These are phyloP conservation scores for Paraconiothyrium sp. DNA, from an alignment of 2,329 filamentous ascomycete species.

Conservation along the genomic window DNA sequence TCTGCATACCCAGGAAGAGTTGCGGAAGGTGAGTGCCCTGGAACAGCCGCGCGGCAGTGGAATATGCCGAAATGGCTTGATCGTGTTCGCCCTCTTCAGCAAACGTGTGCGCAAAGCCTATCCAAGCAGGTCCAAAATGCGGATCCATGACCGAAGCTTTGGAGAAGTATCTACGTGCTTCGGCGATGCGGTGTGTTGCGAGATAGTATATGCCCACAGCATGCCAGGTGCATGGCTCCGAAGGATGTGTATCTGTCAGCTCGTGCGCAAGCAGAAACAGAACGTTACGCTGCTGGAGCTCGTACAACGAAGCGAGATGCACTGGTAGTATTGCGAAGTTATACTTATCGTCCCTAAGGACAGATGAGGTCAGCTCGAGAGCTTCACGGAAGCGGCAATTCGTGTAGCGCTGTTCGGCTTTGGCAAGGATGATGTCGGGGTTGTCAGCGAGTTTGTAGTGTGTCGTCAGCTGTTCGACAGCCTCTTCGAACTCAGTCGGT, in stretches of 20 bases:
- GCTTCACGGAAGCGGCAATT: slow-evolving; percentile 94
- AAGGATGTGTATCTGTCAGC: slow-evolving; percentile 87
- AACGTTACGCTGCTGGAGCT: slow-evolving; percentile 85
- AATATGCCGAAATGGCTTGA: slow-evolving; percentile 97
- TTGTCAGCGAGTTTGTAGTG: slow-evolving; percentile 91
- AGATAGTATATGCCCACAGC: slow-evolving; percentile 97
- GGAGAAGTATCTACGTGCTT: slow-evolving; percentile 94
- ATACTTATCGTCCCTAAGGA: slow-evolving; percentile 85
- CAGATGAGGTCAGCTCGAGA: slow-evolving; percentile 80
- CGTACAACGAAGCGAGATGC: slow-evolving; percentile 89
- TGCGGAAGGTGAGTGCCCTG: slow-evolving; percentile 97
- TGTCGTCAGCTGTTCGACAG: slow-evolving; percentile 89
- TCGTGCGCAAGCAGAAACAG: slow-evolving; percentile 94
- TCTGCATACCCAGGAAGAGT: slow-evolving; percentile 97
- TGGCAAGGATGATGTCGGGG: slow-evolving; percentile 87
- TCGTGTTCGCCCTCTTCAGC: slow-evolving; percentile 97
- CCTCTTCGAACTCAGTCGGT: slow-evolving; percentile 80
- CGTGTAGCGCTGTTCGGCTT: slow-evolving; percentile 91
- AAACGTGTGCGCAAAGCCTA: slow-evolving; percentile 98
- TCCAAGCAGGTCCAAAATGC: slow-evolving; percentile 97
- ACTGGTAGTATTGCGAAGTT: slow-evolving; percentile 90
- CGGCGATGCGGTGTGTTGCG: slow-evolving; percentile 85
- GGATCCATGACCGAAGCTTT: slow-evolving; percentile 98
- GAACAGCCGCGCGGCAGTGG: slow-evolving; percentile 91
- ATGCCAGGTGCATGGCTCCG: slow-evolving; percentile 91